Evolutionary conservation across 1,284 basidiomycete genomes (phyloP).

Genomic region (Volvariella surrecta): DNA sequence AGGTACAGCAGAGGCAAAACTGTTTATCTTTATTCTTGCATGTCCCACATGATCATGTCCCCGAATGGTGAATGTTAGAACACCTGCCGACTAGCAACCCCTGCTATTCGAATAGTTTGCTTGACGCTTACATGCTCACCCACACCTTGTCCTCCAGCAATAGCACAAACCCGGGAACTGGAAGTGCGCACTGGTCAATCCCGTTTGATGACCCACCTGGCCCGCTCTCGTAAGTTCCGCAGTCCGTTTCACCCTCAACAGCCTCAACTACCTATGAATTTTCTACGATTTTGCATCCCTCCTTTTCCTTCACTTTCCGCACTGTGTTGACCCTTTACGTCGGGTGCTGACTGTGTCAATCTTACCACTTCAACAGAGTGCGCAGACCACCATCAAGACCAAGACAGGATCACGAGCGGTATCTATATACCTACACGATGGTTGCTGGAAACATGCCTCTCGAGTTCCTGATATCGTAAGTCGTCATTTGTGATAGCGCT

Average conservation of each 20-base stretch:
- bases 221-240: slow-evolving; percentile 1
- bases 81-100: too few species aligned
- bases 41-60: too few species aligned
- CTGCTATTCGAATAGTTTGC: too few species aligned
- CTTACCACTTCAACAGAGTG: background rate
- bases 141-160: background rate
- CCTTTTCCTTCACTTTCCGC: too few species aligned
- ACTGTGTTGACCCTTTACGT: too few species aligned
- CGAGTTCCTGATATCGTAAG: slow-evolving; percentile 38
- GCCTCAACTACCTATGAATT: too few species aligned
- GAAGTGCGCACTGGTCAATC: slow-evolving; percentile 3
- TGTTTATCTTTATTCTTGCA: too few species aligned
- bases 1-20: too few species aligned
- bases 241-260: too few species aligned
- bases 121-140: background rate
- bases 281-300: too few species aligned
- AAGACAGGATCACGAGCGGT: slow-evolving; percentile 25
- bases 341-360: too few species aligned
- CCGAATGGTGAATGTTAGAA: too few species aligned
- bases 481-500: slow-evolving; percentile 3
- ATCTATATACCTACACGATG: slow-evolving; percentile 37
- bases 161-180: background rate
- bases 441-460: slow-evolving; percentile 30
- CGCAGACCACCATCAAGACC: slow-evolving; percentile 12
- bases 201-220: slow-evolving; percentile 3